Conservation (phyloP, 352 stramenopile species). For the Bremia lactucae region DNA sequence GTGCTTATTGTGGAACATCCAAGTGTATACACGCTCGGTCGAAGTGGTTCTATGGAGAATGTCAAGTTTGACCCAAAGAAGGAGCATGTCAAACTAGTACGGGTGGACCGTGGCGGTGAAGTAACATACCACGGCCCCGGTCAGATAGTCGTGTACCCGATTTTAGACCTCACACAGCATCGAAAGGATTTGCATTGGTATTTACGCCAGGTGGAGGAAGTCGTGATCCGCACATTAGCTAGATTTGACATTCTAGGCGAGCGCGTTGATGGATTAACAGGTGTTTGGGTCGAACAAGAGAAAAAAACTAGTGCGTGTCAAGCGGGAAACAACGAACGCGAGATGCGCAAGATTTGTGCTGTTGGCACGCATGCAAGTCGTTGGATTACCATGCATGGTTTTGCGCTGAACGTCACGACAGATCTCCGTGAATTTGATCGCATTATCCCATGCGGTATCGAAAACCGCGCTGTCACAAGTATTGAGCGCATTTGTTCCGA, state of each 20-base stretch:
- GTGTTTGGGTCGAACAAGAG: conserved; percentile 91
- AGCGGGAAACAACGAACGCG: conserved; percentile 27
- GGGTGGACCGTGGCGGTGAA: conserved; percentile 97
- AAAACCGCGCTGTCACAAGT: conserved; percentile 79
- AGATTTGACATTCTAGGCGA: conserved; percentile 82
- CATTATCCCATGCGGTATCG: conserved; percentile 96
- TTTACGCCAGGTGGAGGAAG: conserved; percentile 91
- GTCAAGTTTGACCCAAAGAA: conserved; percentile 67
- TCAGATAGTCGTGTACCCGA: conserved; percentile 96
- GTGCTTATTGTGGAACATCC: conserved; percentile 71
- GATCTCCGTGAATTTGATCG: conserved; percentile 89
- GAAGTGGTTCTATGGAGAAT: conserved; percentile 86
- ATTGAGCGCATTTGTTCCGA: conserved; percentile 46
- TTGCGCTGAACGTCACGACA: conserved; percentile 93
- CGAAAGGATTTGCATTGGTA: conserved; percentile 97
- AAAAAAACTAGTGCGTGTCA: conserved; percentile 6
- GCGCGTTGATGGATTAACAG: conserved; percentile 87
- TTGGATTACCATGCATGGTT: conserved; percentile 98
- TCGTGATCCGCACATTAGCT: conserved; percentile 88
- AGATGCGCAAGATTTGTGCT: conserved; percentile 92
- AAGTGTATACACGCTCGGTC: conserved; percentile 95
- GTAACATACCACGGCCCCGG: conserved; percentile 98
- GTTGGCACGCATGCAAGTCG: conserved; percentile 91
- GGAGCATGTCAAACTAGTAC: conserved; percentile 83
- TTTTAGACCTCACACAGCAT: conserved; percentile 91